phyloP scores from a whole-genome alignment of 2,329 filamentous ascomycete genomes.

The Rhynchosporium graminicola region DNA sequence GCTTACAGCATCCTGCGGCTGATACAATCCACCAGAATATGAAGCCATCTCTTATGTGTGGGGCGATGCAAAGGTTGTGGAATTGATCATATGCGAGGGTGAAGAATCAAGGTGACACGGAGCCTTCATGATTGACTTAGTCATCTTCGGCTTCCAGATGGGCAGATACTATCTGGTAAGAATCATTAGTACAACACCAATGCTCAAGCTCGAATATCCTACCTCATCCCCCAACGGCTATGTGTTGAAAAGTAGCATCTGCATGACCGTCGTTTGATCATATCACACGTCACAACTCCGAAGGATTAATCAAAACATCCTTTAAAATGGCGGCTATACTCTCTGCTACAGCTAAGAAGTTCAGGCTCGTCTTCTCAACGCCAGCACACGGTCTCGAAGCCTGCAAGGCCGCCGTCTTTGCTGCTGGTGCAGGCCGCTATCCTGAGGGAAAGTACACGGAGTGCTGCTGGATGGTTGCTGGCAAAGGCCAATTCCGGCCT shows the following conservation, averaged over 20 bases:
- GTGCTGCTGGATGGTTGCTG: conserved; percentile 52
- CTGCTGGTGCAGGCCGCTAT: conserved; percentile 57
- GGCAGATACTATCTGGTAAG: conserved; percentile 29
- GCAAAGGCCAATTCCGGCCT: conserved; percentile 67
- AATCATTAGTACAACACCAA: background rate
- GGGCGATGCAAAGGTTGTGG: conserved; percentile 26
- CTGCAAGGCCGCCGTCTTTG: conserved; percentile 58
- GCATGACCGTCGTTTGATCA: background rate
- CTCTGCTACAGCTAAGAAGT: conserved; percentile 21
- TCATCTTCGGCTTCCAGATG: conserved; percentile 30
- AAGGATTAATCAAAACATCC: background rate
- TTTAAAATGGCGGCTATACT: background rate
- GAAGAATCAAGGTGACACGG: conserved; percentile 20
- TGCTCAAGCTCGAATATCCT: background rate
- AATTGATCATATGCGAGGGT: conserved; percentile 7
- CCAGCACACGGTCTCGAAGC: conserved; percentile 47
- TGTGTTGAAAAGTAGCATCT: background rate
- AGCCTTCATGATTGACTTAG: conserved; percentile 29
- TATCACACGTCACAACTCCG: background rate
- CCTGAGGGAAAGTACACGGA: conserved; percentile 51
- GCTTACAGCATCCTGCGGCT: conserved; percentile 24
- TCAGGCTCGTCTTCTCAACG: conserved; percentile 53
- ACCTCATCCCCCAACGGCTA: background rate
- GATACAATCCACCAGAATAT: conserved; percentile 26
- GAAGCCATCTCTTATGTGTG: conserved; percentile 37